These are phyloP conservation scores for Arthrobotrys iridis DNA, from an alignment of 2,329 filamentous ascomycete genomes.

Conservation along the genomic window DNA sequence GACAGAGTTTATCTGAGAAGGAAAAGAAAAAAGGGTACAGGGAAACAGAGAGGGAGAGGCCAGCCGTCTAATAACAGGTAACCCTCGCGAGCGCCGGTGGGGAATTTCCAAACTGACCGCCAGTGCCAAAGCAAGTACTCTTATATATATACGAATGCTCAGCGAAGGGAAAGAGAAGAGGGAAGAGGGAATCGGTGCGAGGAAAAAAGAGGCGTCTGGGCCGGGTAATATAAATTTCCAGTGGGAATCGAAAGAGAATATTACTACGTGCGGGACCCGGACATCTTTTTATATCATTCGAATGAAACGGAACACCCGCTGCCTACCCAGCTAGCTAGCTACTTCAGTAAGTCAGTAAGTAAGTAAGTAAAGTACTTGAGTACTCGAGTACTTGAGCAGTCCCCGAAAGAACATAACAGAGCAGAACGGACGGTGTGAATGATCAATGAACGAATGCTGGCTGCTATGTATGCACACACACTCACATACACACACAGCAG, in stretches of 20 bases:
- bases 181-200: no score
- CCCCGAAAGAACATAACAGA: neutral
- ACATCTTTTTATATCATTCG: slow-evolving; percentile 33
- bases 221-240: slow-evolving; percentile 39
- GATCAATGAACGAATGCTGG: neutral
- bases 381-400: neutral
- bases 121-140: no score
- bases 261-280: slow-evolving; percentile 29
- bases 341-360: no score
- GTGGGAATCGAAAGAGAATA: slow-evolving; percentile 1
- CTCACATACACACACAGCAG: neutral
- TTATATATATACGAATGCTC: neutral
- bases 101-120: no score
- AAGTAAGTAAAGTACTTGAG: neutral
- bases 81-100: slow-evolving; percentile 25
- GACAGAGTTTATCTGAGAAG: slow-evolving; percentile 45
- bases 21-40: neutral
- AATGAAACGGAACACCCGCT: neutral
- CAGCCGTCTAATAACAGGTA: slow-evolving; percentile 3
- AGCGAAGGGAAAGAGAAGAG: neutral
- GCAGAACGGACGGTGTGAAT: neutral
- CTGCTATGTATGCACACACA: neutral
- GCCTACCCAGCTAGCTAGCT: neutral
- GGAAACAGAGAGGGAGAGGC: neutral
- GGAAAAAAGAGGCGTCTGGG: slow-evolving; percentile 12